Percentiles rank a stretch among this genome's conserved stretches.
phyloP scores from a whole-genome alignment of 345 rosid species.

The Murraya paniculata region DNA sequence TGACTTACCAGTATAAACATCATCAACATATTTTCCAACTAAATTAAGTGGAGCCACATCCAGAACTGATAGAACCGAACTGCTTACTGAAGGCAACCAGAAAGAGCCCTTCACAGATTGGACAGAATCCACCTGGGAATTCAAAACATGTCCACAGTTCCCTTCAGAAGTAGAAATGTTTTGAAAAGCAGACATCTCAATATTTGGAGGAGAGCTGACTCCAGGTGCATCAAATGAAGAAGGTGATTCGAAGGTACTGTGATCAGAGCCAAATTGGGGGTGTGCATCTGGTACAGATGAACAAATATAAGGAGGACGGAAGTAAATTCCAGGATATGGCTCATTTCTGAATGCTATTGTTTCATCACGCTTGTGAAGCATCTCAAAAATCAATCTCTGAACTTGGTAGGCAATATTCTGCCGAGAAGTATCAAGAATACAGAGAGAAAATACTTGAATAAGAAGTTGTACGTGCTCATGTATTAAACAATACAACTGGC shows the following conservation, averaged over 20 bases:
- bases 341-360: conserved; percentile 42
- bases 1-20: conserved; percentile 60
- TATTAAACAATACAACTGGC: conserved; percentile 71
- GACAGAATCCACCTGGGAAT: conserved; percentile 23
- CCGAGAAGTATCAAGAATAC: conserved; percentile 67
- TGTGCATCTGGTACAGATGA: conserved; percentile 41
- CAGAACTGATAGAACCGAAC: conserved; percentile 45
- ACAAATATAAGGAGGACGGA: conserved; percentile 37
- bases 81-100: conserved; percentile 47
- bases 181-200: conserved; percentile 27
- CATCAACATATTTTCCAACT: conserved; percentile 58
- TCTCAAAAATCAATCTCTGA: conserved; percentile 65
- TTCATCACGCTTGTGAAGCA: conserved; percentile 60
- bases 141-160: conserved; percentile 12
- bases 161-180: conserved; percentile 16
- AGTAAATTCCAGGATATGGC: conserved; percentile 51
- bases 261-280: conserved; percentile 18
- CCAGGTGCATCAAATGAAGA: conserved; percentile 16
- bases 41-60: conserved; percentile 62
- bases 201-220: conserved; percentile 8
- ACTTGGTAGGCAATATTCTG: conserved; percentile 64
- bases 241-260: conserved; percentile 19
- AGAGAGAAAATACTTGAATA: conserved; percentile 80
- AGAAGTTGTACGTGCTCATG: conserved; percentile 90
- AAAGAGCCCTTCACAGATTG: conserved; percentile 22